A percentile compares a stretch with the other conserved stretches of the same genome.
Evolutionary conservation across 208 protist species (phyloP).

Genomic region (Blechomonas ayalai): DNA sequence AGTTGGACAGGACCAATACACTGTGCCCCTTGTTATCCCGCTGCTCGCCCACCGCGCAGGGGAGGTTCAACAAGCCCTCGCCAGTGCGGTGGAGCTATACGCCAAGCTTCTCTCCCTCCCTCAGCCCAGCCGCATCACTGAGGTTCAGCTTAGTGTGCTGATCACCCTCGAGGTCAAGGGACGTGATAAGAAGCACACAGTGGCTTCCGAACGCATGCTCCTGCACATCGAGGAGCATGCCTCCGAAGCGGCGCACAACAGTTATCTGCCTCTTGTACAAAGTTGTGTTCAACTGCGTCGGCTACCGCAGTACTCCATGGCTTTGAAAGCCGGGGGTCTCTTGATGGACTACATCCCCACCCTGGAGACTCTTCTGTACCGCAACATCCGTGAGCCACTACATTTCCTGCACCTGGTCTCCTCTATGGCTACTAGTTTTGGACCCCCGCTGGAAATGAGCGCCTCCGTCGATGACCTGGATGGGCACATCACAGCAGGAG

Average conservation of each 20-base stretch:
- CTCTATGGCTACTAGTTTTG: constrained; percentile 22
- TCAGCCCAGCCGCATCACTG: constrained; percentile 7
- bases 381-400: constrained; percentile 24
- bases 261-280: constrained; percentile 17
- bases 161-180: constrained; percentile 3
- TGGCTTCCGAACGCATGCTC: constrained; percentile 15
- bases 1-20: constrained; percentile 9
- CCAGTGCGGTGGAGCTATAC: constrained; percentile 29
- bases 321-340: constrained; percentile 4
- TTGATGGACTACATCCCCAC: constrained; percentile 32
- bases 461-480: constrained; percentile 3
- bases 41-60: constrained; percentile 12
- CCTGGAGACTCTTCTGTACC: constrained; percentile 23
- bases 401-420: constrained; percentile 35
- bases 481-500: not conserved
- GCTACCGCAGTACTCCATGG: constrained; percentile 17
- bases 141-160: constrained; percentile 18
- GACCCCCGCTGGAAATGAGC: constrained; percentile 24
- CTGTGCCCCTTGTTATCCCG: constrained; percentile 24
- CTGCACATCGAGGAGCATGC: constrained; percentile 13
- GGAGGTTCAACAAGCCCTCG: constrained; percentile 8
- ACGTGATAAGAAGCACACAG: constrained; percentile 2
- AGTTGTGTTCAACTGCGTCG: constrained; percentile 17
- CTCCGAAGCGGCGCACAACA: not conserved
- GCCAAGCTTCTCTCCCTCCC: constrained; percentile 17